These are phyloP conservation scores for Primulina eburnea DNA, from an alignment of 257 asterid genomes.

Conservation along the genomic window DNA sequence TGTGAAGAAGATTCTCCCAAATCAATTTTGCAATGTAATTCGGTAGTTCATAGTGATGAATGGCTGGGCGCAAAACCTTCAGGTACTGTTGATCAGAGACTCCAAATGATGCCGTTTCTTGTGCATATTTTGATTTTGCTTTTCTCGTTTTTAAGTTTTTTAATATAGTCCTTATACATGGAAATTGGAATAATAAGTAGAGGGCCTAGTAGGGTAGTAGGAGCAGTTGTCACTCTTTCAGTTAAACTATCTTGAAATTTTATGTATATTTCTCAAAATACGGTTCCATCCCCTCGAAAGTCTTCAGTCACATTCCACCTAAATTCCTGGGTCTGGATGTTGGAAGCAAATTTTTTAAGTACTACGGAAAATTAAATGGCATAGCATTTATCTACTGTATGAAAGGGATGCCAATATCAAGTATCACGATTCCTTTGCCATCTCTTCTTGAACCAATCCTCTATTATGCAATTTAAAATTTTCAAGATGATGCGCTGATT, in stretches of 20 bases:
- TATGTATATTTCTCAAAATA: background rate
- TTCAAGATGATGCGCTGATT: slow-evolving; percentile 3
- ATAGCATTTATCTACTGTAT: background rate
- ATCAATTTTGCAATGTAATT: slow-evolving; percentile 24
- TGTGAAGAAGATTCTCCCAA: slow-evolving; percentile 28
- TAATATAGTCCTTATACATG: background rate
- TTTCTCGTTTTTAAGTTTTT: too few relatives aligned
- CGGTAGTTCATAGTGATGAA: slow-evolving; percentile 19
- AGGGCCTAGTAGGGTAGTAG: background rate
- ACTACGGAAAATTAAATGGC: background rate
- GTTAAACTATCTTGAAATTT: background rate
- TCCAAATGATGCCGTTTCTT: background rate
- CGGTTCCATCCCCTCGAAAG: background rate
- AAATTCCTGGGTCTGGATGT: background rate
- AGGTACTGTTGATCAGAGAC: slow-evolving; percentile 27
- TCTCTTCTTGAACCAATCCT: background rate
- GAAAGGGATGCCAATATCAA: background rate
- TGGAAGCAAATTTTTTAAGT: background rate
- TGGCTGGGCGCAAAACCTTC: slow-evolving; percentile 28
- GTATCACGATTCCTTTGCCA: background rate
- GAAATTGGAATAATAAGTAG: background rate
- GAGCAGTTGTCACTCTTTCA: background rate
- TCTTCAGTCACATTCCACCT: background rate
- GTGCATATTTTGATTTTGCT: background rate
- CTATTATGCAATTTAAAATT: background rate